phyloP scores from a whole-genome alignment of 441 rosid species.

The Croton laevigatus region DNA sequence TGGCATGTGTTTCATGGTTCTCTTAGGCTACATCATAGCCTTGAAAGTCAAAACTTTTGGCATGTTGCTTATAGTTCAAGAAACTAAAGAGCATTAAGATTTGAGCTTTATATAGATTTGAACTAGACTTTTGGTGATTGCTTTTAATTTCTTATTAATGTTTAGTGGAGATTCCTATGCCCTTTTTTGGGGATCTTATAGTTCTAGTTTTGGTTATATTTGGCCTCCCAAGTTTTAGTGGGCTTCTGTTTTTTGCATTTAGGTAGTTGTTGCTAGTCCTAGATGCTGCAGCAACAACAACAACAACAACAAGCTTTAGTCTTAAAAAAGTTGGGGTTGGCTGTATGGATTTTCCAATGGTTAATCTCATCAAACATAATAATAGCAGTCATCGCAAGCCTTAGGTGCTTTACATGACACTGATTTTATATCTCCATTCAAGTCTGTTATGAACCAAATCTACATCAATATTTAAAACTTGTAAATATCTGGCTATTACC shows the following conservation, averaged over 20 bases:
- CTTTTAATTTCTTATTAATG: slow-evolving; percentile 5
- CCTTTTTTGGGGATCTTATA: neutral
- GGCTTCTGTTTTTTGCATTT: neutral
- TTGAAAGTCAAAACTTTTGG: neutral
- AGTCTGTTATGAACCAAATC: too few relatives aligned
- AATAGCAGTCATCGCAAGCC: too few relatives aligned
- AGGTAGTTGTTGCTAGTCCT: neutral
- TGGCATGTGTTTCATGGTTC: neutral
- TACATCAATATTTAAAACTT: too few relatives aligned
- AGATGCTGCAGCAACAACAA: too few relatives aligned
- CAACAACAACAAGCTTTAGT: too few relatives aligned
- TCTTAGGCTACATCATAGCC: neutral
- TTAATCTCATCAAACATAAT: too few relatives aligned
- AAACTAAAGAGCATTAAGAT: neutral
- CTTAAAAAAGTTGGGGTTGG: too few relatives aligned
- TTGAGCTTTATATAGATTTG: neutral
- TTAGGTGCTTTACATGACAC: too few relatives aligned
- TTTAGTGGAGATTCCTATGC: neutral
- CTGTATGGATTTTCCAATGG: too few relatives aligned
- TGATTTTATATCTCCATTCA: too few relatives aligned
- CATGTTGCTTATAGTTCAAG: neutral
- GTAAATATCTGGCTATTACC: too few relatives aligned
- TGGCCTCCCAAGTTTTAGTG: neutral
- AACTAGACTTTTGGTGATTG: neutral
- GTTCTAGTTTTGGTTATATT: neutral